Base-by-base conservation (phyloP, 139 green algal genomes). In the Trebouxia sp. region DNA sequence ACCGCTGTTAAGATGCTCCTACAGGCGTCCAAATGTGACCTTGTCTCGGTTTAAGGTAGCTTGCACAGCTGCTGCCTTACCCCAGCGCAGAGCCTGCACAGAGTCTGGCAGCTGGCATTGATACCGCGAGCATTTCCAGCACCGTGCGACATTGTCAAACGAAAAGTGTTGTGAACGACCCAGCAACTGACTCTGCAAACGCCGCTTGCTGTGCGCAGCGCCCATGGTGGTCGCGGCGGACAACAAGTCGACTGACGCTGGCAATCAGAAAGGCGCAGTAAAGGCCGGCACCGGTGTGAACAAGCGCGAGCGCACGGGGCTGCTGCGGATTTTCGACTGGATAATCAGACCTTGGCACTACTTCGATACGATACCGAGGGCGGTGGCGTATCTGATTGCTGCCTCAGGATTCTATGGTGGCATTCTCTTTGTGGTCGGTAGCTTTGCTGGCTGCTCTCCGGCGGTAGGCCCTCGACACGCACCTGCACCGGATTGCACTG, bases 391-490 rank as follows among this genome's bases (percentile, higher is more conserved):
- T 38, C 7, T 77, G 41, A 55, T 51, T 56, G 69, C 69, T 6
- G 69, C 22, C 1, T 51, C 41, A 15, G 69, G 41, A 24, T 77
- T 77, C n/a, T 77, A 53, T 15, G 69, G 69, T 26, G 69, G 41
- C 0, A 55, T 37, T 37, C 41, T 77, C 10, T 77, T 77, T 39
- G 69, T 77, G 39, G 26, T 77, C n/a, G 69, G 69, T 20, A 77
- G 69, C 41, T 77, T 77, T 77, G 69, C 69, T 8, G 69, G 43
- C 26, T 56, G 42, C 42, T 51, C 69, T 38, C 69, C 69, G 55
- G 41, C 69, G 69, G 69, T 77, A 37, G 35, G 24, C 11, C 12
- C 55, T 20, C 0, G 5, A 0, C 15, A 1, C 10, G 3, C 62
- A 12, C 15, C 28, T 72, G 62, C 15, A 41, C n/a, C n/a, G n/a